Evolutionary conservation across 768 basidiomycete species (phyloP), one percentile per base, ranked within the genome.

Genomic region (Pleurotus citrinopileatus): DNA sequence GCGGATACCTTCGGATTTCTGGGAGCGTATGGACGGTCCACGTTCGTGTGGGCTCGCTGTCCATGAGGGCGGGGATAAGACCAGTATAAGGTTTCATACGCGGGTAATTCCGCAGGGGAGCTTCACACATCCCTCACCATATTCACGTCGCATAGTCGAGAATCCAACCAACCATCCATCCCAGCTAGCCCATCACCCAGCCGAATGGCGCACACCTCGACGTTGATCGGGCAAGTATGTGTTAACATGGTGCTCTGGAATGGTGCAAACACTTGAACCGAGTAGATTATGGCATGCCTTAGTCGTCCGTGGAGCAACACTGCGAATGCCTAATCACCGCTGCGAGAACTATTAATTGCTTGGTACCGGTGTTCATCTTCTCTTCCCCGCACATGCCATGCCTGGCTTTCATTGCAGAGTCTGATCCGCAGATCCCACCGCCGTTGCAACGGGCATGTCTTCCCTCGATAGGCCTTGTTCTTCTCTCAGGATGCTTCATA

Each of bases 1-100:
- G 15, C 12, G 19, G 38, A 40, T 40, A 19, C 38, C 29, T 13
- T 32, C 13, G 13, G 29, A 6, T 32, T 32, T 6, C 29, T 28
- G 45, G 45, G 45, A 47, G 25, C 26, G 15, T 15, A 17, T 47
- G 45, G 17, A 47, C 27, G 45, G 45, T 34, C 48, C 13, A 37
- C 29, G 34, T 15, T 47, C 20, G n/a, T 1, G n/a, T 7, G 23
- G 27, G 15, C 22, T 36, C 46, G 27, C 12, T 51, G 48, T 51
- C 45, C 32, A 51, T 37, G 34, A 37, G 32, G 34, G 48, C 27
- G 48, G 48, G 48, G 48, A 51, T 51, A 51, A 51, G 48, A 47
- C 48, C 29, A 38, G 10, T 51, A 17, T 15, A 34, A 45, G 8
- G 19, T 9, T 36, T 13, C 22, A 25, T 37, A 37, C 34, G 5